Evolutionary conservation across 805 yeast genomes (phyloP), one percentile per base, ranked within the genome.

Genomic region (Candida silvicultrix): DNA sequence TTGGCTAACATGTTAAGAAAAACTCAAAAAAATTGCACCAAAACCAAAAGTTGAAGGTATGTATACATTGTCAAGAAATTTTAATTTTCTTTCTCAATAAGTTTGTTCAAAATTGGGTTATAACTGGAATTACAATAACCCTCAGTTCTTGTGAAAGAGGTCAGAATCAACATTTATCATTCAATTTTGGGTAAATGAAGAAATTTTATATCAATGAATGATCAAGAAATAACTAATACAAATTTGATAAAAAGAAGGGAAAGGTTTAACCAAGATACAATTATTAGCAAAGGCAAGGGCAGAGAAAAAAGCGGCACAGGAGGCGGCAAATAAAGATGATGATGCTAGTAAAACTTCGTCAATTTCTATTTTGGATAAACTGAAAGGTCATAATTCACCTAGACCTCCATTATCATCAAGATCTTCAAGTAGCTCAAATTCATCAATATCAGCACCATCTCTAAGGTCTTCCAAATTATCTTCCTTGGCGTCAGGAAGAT

Each of bases 21-120:
- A 45, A 21, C 55, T 46, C 45, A 56, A 54, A 48, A 58, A 51
- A 52, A 52, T 50, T 39, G 21, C 20, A 18, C 37, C 51, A 29
- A 46, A 50, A 10, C 54, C 64, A 10, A 60, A 54, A 47, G 59
- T 59, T 47, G 67, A 68, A 67, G 73, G 81, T 76, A 75, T 62
- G 81, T 75, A 70, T 66, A 19, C 10, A 29, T n/a, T n/a, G n/a
- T 45, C 35, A 38, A 20, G 18, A 21, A 21, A 21, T 29, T 10
- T 22, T 15, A 38, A 21, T 39, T 42, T 39, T 46, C 49, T 39
- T 40, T 31, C 20, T 21, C 14, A 14, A 14, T 11, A 5, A 23
- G 20, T 21, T 29, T 14, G 39, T 37, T 37, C 39, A 43, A 46
- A 43, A 43, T 43, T 43, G 49, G 49, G 46, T 40, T 28, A 23